Evolutionary conservation across 169 alveolate genomes (phyloP).

Genomic region (Plasmodium blacklocki): DNA sequence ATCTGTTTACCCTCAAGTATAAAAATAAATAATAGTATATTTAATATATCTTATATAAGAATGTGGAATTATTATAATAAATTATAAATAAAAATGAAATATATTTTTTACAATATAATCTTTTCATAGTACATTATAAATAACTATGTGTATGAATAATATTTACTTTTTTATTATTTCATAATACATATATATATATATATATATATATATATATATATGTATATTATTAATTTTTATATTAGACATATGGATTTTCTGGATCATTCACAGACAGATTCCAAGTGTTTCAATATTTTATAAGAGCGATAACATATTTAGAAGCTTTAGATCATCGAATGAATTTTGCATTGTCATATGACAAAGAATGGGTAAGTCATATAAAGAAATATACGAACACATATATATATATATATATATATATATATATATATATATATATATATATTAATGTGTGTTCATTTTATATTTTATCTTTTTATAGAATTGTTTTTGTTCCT

Average conservation of each 20-base stretch:
- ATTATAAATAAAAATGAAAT: not conserved
- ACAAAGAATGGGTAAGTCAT: constrained; percentile 60
- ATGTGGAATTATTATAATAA: not conserved
- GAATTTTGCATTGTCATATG: constrained; percentile 26
- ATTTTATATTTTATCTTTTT: not conserved
- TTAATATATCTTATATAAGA: not conserved
- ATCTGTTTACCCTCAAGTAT: constrained; percentile 37
- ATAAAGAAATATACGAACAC: not conserved
- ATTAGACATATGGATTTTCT: constrained; percentile 8
- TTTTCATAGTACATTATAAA: not conserved
- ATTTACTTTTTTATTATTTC: too few species aligned
- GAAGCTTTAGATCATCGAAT: constrained; percentile 49
- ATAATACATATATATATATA: not conserved
- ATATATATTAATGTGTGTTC: not conserved
- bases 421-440: not conserved
- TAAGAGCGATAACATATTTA: constrained; percentile 18
- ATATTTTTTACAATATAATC: not conserved
- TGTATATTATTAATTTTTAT: not conserved
- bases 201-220: not conserved
- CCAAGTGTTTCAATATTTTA: constrained; percentile 7
- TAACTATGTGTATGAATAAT: too few species aligned
- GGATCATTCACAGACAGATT: constrained; percentile 30
- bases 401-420: not conserved
- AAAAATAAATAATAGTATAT: not conserved
- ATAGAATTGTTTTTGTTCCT: constrained; percentile 42